Evolutionary conservation across 139 green algal species (phyloP).

Genomic region (Coelastrella sp.): DNA sequence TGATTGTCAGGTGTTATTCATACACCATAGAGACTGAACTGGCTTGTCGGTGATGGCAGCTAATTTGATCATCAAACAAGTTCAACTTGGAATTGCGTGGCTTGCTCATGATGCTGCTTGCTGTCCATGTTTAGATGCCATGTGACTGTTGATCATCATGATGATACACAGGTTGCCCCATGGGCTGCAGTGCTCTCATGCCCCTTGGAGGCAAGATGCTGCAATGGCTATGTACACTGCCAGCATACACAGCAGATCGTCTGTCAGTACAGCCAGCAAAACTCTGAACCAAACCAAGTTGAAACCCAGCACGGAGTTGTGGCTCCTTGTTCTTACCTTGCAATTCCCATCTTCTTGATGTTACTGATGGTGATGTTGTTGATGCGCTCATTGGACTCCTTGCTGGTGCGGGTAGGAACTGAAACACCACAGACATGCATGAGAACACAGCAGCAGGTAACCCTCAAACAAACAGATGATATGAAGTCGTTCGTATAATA

Average conservation of each 20-base stretch:
- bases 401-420: background rate
- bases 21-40: background rate
- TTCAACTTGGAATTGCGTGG: too few relatives aligned
- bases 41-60: background rate
- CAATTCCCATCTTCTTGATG: background rate
- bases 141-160: too few relatives aligned
- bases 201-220: too few relatives aligned
- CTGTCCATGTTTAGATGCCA: too few relatives aligned
- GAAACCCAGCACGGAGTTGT: too few relatives aligned
- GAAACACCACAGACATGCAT: background rate
- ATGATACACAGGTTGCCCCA: too few relatives aligned
- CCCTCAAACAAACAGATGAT: background rate
- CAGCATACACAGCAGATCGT: background rate
- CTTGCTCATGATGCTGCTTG: too few relatives aligned
- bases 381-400: background rate
- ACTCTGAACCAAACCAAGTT: background rate
- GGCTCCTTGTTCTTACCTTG: background rate
- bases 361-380: background rate
- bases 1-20: background rate
- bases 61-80: too few relatives aligned
- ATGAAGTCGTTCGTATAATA: background rate
- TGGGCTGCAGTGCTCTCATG: too few relatives aligned
- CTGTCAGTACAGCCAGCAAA: background rate
- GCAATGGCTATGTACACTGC: too few relatives aligned
- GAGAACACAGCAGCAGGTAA: background rate